Base-by-base conservation (phyloP, 1,284 basidiomycete species). In the Cryptococcus sp. region DNA sequence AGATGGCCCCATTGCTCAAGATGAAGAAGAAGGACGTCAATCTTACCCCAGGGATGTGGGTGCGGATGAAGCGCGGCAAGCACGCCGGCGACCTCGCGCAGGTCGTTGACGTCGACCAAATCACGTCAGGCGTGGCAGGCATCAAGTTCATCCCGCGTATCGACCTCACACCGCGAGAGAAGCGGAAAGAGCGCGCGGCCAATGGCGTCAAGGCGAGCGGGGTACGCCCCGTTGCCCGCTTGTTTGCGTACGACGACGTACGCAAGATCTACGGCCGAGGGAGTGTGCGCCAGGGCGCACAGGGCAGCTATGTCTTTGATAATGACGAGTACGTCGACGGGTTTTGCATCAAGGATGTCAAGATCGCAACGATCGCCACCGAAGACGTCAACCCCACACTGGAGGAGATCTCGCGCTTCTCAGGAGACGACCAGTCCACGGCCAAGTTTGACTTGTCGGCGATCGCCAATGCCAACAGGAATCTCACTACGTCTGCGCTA, bases 291-390 rank as follows among this genome's bases (percentile, higher is more conserved):
- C 85, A 85, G 68, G 45, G 64, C 24, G 65, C 63, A 36, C 85
- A 85, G 50, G 84, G 85, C 60, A 81, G 83, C 37, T 91, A 85
- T 67, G 84, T 91, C 51, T 98, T 98, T 80, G 88, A 91, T 68
- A 87, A 87, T 68, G 95, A 98, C 73, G 92, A 91, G 8, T 98
- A 89, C 80, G 86, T 85, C 65, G 88, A 97, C 58, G 96, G 95
- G 4, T 97, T 95, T 78, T 86, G 96, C 68, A 89, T 97, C 79
- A 98, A 98, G 79, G 95, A 98, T 73, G 87, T 97, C 81, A 88
- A 89, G 68, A 79, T 95, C 49, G 85, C 82, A 43, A 85, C 85
- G 0, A 79, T 98, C 46, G 84, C 87, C 57, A 79, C 88, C 46
- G 95, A 98, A 66, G 88, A 94, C 67, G 88, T 98, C 45, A 90